These are phyloP conservation scores for Fusarium sp. DNA, from an alignment of 2,329 filamentous ascomycete genomes.

Conservation along the genomic window DNA sequence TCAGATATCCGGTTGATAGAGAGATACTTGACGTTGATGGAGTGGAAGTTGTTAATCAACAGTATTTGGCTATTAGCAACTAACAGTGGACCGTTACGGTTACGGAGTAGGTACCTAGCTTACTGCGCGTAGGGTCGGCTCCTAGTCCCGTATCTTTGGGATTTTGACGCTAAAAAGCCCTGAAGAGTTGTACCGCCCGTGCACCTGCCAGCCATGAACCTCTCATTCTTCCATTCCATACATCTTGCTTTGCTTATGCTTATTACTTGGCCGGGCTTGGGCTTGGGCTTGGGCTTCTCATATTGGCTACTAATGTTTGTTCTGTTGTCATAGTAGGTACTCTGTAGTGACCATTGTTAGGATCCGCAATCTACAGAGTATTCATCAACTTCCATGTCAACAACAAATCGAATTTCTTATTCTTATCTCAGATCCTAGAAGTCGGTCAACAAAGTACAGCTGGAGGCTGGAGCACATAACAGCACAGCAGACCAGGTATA, in stretches of 20 bases:
- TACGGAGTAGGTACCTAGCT: too few relatives aligned
- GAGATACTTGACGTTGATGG: constrained; percentile 12
- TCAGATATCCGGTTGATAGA: constrained; percentile 18
- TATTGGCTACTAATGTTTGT: not conserved
- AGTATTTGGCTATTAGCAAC: constrained; percentile 20
- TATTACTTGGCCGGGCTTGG: too few relatives aligned
- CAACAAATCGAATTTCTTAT: constrained; percentile 1
- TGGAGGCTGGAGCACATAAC: not conserved
- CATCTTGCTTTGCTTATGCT: constrained; percentile 1
- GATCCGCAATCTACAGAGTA: not conserved
- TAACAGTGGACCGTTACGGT: constrained; percentile 33
- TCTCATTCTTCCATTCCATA: constrained; percentile 14
- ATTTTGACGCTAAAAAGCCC: constrained; percentile 22
- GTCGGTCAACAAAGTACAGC: constrained; percentile 7
- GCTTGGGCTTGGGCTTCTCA: too few relatives aligned
- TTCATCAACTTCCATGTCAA: not conserved
- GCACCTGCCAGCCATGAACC: constrained; percentile 5
- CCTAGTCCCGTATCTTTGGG: not conserved
- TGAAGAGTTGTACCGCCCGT: constrained; percentile 8
- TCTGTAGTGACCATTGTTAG: not conserved
- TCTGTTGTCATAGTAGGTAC: not conserved
- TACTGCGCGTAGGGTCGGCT: constrained; percentile 2
- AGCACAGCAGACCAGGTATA: constrained; percentile 1
- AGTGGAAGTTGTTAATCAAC: not conserved
- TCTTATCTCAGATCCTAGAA: constrained; percentile 7